Evolutionary conservation across 768 basidiomycete genomes (phyloP).

Genomic region (Calocybe gangraenosa): DNA sequence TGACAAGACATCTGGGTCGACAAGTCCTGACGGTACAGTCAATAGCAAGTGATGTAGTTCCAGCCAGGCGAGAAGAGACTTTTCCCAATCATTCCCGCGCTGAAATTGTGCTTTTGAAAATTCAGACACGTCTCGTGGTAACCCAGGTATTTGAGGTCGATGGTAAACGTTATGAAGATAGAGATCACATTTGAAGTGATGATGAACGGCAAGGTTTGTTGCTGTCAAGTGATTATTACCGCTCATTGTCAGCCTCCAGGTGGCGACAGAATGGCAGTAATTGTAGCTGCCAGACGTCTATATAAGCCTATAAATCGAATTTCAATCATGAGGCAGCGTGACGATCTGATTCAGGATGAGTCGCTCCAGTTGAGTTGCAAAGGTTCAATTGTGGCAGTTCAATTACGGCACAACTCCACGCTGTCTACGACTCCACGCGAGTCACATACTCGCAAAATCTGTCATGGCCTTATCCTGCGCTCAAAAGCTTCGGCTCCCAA

Average conservation of each 20-base stretch:
- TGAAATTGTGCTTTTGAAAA: slow-evolving; percentile 30
- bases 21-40: slow-evolving; percentile 31
- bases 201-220: slow-evolving; percentile 41
- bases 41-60: slow-evolving; percentile 36
- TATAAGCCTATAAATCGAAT: slow-evolving; percentile 27
- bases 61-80: slow-evolving; percentile 35
- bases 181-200: slow-evolving; percentile 47
- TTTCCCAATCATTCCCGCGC: slow-evolving; percentile 45
- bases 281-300: not conserved
- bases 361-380: too few species aligned
- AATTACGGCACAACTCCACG: too few species aligned
- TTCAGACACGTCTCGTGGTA: not conserved
- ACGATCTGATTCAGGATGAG: too few species aligned
- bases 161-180: slow-evolving; percentile 37
- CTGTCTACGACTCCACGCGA: too few species aligned
- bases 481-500: slow-evolving; percentile 19
- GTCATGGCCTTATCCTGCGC: too few species aligned
- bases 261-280: slow-evolving; percentile 40
- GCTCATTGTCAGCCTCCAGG: slow-evolving; percentile 36
- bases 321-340: not conserved
- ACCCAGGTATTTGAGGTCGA: slow-evolving; percentile 13
- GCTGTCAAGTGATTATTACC: slow-evolving; percentile 35
- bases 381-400: too few species aligned
- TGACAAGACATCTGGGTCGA: slow-evolving; percentile 27
- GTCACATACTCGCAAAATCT: too few species aligned